Percentiles rank a stretch among this genome's conserved stretches.
Conservation (phyloP, 2,329 filamentous ascomycete species). For the Fusarium dlaminii region DNA sequence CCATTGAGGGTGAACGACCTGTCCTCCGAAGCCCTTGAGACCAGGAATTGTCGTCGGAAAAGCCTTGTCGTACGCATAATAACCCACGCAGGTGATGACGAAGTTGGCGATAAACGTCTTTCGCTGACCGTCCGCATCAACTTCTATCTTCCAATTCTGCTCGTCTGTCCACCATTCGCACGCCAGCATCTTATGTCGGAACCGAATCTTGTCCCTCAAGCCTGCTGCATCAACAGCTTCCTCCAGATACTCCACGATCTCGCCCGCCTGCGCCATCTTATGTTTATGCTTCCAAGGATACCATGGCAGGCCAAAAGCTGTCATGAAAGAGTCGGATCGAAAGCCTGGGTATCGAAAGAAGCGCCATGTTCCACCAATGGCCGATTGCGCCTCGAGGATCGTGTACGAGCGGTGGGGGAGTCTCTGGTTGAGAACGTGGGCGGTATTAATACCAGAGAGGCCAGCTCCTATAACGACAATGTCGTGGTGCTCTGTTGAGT, state of each 20-base stretch:
- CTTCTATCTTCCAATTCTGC: conserved; percentile 64
- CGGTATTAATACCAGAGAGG: conserved; percentile 78
- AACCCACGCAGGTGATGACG: conserved; percentile 70
- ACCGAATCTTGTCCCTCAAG: conserved; percentile 64
- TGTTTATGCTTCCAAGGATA: conserved; percentile 70
- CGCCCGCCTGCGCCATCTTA: conserved; percentile 61
- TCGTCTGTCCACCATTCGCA: conserved; percentile 64
- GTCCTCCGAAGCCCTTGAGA: conserved; percentile 71
- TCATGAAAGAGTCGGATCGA: conserved; percentile 71
- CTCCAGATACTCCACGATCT: conserved; percentile 64
- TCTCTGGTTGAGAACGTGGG: conserved; percentile 69
- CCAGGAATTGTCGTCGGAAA: conserved; percentile 71
- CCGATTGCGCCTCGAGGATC: conserved; percentile 73
- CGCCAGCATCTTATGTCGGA: conserved; percentile 57
- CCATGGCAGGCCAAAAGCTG: conserved; percentile 74
- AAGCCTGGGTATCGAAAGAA: conserved; percentile 82
- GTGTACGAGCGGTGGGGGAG: conserved; percentile 67
- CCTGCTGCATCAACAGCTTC: conserved; percentile 60
- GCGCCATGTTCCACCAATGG: conserved; percentile 80
- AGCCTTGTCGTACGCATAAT: conserved; percentile 77
- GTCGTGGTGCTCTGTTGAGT: conserved; percentile 51
- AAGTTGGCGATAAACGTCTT: conserved; percentile 57
- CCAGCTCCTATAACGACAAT: conserved; percentile 76
- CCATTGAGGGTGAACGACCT: conserved; percentile 76
- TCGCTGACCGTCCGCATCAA: conserved; percentile 46